Evolutionary conservation across 768 basidiomycete species (phyloP).

Genomic region (Collybia sp.): DNA sequence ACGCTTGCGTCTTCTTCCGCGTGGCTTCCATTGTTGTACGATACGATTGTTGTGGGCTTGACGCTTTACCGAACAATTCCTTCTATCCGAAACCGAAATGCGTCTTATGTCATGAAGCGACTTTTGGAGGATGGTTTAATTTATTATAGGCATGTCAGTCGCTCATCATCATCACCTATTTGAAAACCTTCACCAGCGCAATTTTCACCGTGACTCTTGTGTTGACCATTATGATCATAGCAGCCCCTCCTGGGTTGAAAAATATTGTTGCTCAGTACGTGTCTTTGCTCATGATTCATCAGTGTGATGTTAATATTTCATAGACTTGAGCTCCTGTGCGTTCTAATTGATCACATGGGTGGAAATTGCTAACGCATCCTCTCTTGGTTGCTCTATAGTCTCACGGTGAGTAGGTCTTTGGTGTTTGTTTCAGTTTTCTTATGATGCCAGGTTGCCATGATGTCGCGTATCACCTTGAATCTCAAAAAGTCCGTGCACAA

Average conservation of each 20-base stretch:
- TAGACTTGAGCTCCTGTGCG: conserved; percentile 37
- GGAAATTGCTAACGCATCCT: too few species aligned
- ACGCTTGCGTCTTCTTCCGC: conserved; percentile 40
- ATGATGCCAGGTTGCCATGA: conserved; percentile 48
- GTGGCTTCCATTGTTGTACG: conserved; percentile 46
- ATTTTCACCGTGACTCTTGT: conserved; percentile 40
- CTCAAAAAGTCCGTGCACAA: conserved; percentile 38
- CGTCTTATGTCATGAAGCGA: conserved; percentile 33
- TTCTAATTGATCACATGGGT: conserved; percentile 4
- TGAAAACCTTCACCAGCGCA: conserved; percentile 20
- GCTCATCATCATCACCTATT: background rate
- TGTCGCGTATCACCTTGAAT: conserved; percentile 64
- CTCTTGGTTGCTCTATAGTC: too few species aligned
- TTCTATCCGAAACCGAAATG: conserved; percentile 23
- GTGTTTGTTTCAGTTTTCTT: background rate
- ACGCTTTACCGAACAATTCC: conserved; percentile 35
- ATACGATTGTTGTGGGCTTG: conserved; percentile 35
- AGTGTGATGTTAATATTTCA: too few species aligned
- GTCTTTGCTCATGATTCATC: background rate
- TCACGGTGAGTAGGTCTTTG: too few species aligned
- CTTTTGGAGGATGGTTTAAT: conserved; percentile 41
- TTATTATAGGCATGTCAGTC: conserved; percentile 33
- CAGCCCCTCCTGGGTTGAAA: conserved; percentile 37
- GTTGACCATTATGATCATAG: conserved; percentile 41
- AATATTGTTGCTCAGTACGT: conserved; percentile 45